These are phyloP conservation scores for Zanthoxylum bungeanum DNA, from an alignment of 345 rosid species.

Conservation along the genomic window DNA sequence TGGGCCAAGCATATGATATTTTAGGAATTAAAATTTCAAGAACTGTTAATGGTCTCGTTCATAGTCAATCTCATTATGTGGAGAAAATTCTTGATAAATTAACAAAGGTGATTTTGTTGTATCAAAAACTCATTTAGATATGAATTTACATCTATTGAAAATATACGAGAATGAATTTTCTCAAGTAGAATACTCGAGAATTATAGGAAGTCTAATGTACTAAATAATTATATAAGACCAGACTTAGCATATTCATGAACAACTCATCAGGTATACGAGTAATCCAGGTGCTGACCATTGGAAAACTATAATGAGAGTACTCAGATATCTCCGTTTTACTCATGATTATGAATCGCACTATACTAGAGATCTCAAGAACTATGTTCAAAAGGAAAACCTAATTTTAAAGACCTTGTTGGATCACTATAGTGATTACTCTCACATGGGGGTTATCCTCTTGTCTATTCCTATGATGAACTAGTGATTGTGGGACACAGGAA, in stretches of 20 bases:
- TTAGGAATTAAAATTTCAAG: too few relatives aligned
- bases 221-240: background rate
- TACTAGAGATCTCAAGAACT: background rate
- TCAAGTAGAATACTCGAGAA: background rate
- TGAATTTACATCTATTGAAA: too few relatives aligned
- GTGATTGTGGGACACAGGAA: too few relatives aligned
- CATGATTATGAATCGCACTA: background rate
- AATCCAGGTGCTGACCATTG: too few relatives aligned
- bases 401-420: background rate
- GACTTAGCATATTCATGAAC: background rate
- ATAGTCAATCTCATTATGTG: too few relatives aligned
- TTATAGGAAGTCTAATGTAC: background rate
- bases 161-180: too few relatives aligned
- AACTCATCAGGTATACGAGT: background rate
- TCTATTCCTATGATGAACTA: background rate
- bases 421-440: background rate
- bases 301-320: background rate
- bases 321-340: background rate
- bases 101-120: too few relatives aligned
- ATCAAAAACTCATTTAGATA: too few relatives aligned
- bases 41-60: too few relatives aligned
- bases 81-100: too few relatives aligned
- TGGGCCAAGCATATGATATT: too few relatives aligned
- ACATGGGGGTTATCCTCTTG: too few relatives aligned
- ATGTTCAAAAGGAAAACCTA: background rate